These are phyloP conservation scores for Petunia hybrid DNA, from an alignment of 305 asterid species.

Conservation along the genomic window DNA sequence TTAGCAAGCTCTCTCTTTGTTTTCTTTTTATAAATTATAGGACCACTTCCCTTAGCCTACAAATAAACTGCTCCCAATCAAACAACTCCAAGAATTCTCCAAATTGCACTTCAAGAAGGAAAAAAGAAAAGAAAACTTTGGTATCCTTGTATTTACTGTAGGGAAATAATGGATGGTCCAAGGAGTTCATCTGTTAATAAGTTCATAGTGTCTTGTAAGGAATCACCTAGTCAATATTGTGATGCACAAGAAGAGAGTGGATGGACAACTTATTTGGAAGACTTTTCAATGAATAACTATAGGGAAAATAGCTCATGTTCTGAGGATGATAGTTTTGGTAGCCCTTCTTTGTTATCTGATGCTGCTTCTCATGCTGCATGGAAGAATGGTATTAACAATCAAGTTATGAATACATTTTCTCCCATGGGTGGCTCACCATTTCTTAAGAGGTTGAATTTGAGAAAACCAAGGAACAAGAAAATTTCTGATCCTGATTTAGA, in stretches of 20 bases:
- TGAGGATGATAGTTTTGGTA: constrained; percentile 29
- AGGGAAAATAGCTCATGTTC: constrained; percentile 22
- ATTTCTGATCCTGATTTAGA: constrained; percentile 59
- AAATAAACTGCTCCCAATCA: neutral
- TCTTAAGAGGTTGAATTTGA: constrained; percentile 52
- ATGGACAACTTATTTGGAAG: constrained; percentile 51
- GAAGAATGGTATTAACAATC: constrained; percentile 42
- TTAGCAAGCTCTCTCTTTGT: no score
- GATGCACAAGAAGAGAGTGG: constrained; percentile 49
- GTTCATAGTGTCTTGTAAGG: constrained; percentile 16
- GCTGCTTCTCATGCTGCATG: constrained; percentile 59
- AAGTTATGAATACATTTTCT: constrained; percentile 1
- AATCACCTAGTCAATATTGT: neutral
- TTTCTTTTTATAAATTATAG: neutral
- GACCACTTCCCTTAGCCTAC: neutral
- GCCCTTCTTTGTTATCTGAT: constrained; percentile 53
- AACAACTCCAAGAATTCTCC: constrained; percentile 21
- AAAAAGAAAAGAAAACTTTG: neutral
- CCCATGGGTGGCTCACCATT: constrained; percentile 33
- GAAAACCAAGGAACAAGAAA: constrained; percentile 40
- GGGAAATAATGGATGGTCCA: constrained; percentile 26
- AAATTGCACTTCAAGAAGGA: constrained; percentile 22
- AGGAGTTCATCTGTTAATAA: constrained; percentile 36
- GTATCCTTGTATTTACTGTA: neutral
- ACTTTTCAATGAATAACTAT: constrained; percentile 33